These are phyloP conservation scores for Colletotrichum sublineola DNA, from an alignment of 2,329 filamentous ascomycete genomes.

Conservation along the genomic window DNA sequence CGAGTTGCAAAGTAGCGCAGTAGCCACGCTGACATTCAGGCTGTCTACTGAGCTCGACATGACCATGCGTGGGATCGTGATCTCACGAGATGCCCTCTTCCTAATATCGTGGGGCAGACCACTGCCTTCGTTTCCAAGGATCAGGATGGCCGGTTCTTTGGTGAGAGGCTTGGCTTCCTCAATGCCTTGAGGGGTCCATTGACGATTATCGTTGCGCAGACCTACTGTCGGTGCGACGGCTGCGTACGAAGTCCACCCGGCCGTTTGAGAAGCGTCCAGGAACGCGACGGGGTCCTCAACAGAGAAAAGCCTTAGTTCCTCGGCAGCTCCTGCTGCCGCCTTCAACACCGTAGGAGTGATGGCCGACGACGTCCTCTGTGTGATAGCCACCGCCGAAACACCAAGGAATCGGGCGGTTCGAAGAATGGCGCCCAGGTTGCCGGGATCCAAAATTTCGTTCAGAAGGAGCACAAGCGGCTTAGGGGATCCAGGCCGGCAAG, in stretches of 20 bases:
- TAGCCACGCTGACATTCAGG: slow-evolving; percentile 92
- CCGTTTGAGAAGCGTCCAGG: slow-evolving; percentile 73
- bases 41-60: slow-evolving; percentile 79
- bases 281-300: slow-evolving; percentile 78
- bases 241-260: slow-evolving; percentile 88
- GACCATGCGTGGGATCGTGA: slow-evolving; percentile 73
- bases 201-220: slow-evolving; percentile 51
- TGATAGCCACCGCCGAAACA: slow-evolving; percentile 84
- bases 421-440: slow-evolving; percentile 90
- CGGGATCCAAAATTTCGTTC: slow-evolving; percentile 85
- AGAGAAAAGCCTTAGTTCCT: slow-evolving; percentile 81
- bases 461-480: slow-evolving; percentile 81
- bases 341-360: slow-evolving; percentile 86
- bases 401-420: slow-evolving; percentile 93
- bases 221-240: slow-evolving; percentile 68
- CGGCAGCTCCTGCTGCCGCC: slow-evolving; percentile 88
- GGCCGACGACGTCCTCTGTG: slow-evolving; percentile 78
- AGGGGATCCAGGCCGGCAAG: slow-evolving; percentile 55
- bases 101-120: slow-evolving; percentile 77
- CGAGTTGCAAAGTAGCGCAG: slow-evolving; percentile 79
- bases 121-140: slow-evolving; percentile 85
- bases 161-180: slow-evolving; percentile 66
- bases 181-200: slow-evolving; percentile 63
- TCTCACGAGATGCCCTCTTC: slow-evolving; percentile 73
- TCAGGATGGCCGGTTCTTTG: slow-evolving; percentile 78